Percentiles rank a stretch among this genome's conserved stretches.
phyloP scores from a whole-genome alignment of 148 eudicot species.

The Nyssa sinensis region DNA sequence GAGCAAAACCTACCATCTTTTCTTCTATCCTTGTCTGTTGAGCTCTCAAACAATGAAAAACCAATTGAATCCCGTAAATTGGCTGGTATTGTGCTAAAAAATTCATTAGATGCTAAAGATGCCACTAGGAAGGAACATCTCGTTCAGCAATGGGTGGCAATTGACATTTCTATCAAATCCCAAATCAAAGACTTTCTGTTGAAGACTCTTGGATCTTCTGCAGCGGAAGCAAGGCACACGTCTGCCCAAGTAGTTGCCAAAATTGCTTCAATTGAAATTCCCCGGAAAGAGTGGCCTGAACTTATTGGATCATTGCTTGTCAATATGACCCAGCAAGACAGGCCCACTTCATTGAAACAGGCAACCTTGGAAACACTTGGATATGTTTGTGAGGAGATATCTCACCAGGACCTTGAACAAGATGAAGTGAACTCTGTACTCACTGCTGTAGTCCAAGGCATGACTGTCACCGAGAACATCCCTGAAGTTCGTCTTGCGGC shows the following conservation, averaged over 20 bases:
- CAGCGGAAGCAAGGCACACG: slow-evolving; percentile 62
- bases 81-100: slow-evolving; percentile 65
- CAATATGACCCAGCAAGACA: slow-evolving; percentile 56
- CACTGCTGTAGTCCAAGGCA: slow-evolving; percentile 77
- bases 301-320: slow-evolving; percentile 49
- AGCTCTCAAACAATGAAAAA: slow-evolving; percentile 59
- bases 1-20: slow-evolving; percentile 55
- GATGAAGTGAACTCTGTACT: slow-evolving; percentile 59
- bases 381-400: slow-evolving; percentile 67
- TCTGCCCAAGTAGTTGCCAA: slow-evolving; percentile 69
- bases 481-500: slow-evolving; percentile 61
- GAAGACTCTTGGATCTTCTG: slow-evolving; percentile 45
- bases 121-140: slow-evolving; percentile 47
- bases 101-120: slow-evolving; percentile 68
- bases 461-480: slow-evolving; percentile 40
- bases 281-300: slow-evolving; percentile 67
- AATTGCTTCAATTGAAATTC: slow-evolving; percentile 62
- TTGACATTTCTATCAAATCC: slow-evolving; percentile 46
- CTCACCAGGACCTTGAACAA: slow-evolving; percentile 59
- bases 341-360: slow-evolving; percentile 50
- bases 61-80: slow-evolving; percentile 57
- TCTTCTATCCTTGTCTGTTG: slow-evolving; percentile 47
- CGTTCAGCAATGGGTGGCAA: slow-evolving; percentile 54
- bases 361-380: slow-evolving; percentile 72
- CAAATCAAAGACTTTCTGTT: slow-evolving; percentile 55